Base-by-base conservation (phyloP, 331 rosid genomes). In the Quercus lobata region DNA sequence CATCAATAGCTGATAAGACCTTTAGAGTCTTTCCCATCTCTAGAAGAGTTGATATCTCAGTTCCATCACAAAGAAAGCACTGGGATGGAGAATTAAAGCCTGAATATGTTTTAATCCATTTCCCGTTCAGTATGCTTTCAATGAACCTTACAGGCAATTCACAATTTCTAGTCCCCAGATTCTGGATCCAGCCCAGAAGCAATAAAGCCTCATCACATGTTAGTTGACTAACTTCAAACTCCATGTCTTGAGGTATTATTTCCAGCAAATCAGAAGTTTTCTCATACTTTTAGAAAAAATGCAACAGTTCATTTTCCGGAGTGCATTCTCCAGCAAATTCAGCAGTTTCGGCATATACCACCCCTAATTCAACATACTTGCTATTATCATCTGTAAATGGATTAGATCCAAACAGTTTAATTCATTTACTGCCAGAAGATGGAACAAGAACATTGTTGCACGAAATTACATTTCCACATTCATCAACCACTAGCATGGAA, bases 61-160 rank as follows among this genome's bases (percentile, higher is more conserved):
- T 9, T 62, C 55, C 56, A 66, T 74, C 75, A 22, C 44, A 69
- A 66, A 80, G 71, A 55, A 80, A n/a, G 14, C 52, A 69, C 60
- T 53, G 49, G 6, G 49, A 66, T 34, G 83, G 83, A 54, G 77
- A 57, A 1, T 25, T 35, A 68, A 7, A 66, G 0, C 54, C 54
- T 49, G 54, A n/a, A 25, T 30, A 37, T 6, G 83, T 80, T 62
- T 66, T 80, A 44, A 80, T n/a, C 83, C 83, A 80, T 19, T 66
- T 80, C 30, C 75, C 29, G 12, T 22, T 32, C 46, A 15, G 69
- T 53, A 80, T 35, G 79, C 83, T 66, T 65, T 41, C 52, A 18
- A 62, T 14, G 68, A 80, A 80, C 14, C 27, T 80, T 41, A 5
- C 66, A 5, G 79, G 79, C 1, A 80, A 22, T 54, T 5, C 6